These are phyloP conservation scores for Fusarium siculi DNA, from an alignment of 2,329 filamentous ascomycete genomes.

Conservation along the genomic window DNA sequence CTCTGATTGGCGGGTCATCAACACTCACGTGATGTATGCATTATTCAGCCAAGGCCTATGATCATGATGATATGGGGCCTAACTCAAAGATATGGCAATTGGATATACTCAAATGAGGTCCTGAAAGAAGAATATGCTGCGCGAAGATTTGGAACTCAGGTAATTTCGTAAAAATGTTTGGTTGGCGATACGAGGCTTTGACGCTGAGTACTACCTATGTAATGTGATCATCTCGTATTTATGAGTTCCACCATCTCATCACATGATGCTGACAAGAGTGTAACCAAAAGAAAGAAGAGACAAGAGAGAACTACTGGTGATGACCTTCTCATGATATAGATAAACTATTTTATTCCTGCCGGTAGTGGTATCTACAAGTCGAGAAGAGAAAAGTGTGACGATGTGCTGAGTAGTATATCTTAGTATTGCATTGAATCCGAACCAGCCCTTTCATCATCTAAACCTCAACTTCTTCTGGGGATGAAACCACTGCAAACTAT, in stretches of 20 bases:
- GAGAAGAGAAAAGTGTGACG: neutral
- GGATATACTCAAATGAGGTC: neutral
- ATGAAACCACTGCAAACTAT: neutral
- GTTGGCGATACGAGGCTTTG: neutral
- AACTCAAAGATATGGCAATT: neutral
- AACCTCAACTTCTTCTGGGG: neutral
- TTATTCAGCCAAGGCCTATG: neutral
- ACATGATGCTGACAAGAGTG: neutral
- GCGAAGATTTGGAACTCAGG: neutral
- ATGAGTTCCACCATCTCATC: neutral
- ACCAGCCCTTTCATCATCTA: neutral
- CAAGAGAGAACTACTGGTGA: neutral
- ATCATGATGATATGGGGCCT: neutral
- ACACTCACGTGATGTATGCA: neutral
- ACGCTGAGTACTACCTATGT: neutral
- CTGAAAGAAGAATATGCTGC: neutral
- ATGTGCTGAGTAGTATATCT: neutral
- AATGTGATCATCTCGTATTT: neutral
- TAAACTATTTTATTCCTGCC: neutral
- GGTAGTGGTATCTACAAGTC: neutral
- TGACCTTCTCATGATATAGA: neutral
- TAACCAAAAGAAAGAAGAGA: neutral
- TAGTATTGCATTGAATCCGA: neutral
- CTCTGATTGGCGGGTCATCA: constrained; percentile 1
- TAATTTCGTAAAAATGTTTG: neutral